Evolutionary conservation across 176 grass and related monocot species (phyloP), one percentile per base, ranked within the genome.

Genomic region (Aegilops speltoides): DNA sequence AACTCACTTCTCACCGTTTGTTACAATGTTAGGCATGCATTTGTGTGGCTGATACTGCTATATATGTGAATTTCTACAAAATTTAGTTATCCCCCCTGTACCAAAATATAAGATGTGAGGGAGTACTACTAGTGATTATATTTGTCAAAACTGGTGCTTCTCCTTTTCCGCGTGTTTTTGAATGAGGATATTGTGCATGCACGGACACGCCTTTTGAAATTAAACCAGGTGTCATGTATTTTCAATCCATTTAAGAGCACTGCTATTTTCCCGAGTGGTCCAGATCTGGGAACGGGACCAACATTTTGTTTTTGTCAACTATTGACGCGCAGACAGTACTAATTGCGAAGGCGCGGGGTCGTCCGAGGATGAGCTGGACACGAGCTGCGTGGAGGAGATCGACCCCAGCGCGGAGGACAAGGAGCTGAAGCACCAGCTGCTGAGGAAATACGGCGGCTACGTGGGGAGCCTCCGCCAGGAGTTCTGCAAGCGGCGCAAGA

Each of bases 401-500:
- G 90, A 96, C 28, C 90, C 86, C 31, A 77, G 77, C 8, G 89
- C 84, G 3, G 93, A 95, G 65, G 92, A 96, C 83, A 96, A 86
- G 72, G 90, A 99, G 91, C 90, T 99, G 10, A 99, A 91, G 91
- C 72, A 89, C 70, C 85, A 94, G 68, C 90, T 99, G 7, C 87
- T 96, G 82, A 93, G 87, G 83, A 99, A 94, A 82, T 99, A 99
- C 26, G 89, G 94, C 10, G 87, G 97, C 20, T 90, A 93, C 68
- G 46, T 99, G 59, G 90, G 92, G 59, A 91, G 81, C 73, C 94
- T 99, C 23, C 79, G 92, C 32, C 92, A 96, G 37, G 94, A 91
- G 80, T 91, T 99, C 48, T 94, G 92, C 37, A 99, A 94, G 90
- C 90, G 95, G 79, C 94, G 91, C 57, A 96, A 93, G 90, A 96